Conservation (phyloP, 768 basidiomycete genomes). For the Trametes cinnabarina region DNA sequence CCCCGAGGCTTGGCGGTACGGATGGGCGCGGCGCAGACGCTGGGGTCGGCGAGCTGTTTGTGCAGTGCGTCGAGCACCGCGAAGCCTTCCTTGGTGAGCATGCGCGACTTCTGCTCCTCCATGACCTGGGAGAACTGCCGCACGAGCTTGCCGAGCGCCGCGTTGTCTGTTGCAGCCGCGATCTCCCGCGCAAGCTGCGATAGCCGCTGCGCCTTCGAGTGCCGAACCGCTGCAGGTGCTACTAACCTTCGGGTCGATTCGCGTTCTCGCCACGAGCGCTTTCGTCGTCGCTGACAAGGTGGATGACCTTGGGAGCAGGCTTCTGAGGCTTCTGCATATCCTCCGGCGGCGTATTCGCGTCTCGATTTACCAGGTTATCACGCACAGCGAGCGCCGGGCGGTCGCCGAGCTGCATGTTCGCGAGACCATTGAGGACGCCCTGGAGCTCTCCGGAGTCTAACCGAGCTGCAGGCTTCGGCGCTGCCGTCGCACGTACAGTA, state of each 20-base stretch:
- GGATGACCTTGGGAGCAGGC: slow-evolving; percentile 12
- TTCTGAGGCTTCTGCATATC: slow-evolving; percentile 4
- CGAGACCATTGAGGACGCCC: slow-evolving; percentile 56
- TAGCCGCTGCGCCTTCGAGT: slow-evolving; percentile 56
- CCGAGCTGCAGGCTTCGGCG: slow-evolving; percentile 4
- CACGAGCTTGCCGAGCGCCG: slow-evolving; percentile 51
- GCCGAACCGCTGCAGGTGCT: slow-evolving; percentile 30
- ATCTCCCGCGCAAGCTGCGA: slow-evolving; percentile 44
- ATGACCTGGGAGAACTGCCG: slow-evolving; percentile 61
- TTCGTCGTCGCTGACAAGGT: slow-evolving; percentile 34
- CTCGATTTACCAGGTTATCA: slow-evolving; percentile 40
- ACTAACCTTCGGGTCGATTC: slow-evolving; percentile 22
- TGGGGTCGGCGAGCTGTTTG: slow-evolving; percentile 70
- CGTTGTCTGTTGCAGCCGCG: slow-evolving; percentile 51
- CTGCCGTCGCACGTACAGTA: slow-evolving; percentile 14
- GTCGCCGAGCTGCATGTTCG: slow-evolving; percentile 55
- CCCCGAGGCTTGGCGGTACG: slow-evolving; percentile 38
- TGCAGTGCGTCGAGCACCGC: slow-evolving; percentile 65
- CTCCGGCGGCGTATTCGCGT: slow-evolving; percentile 31
- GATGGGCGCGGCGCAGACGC: slow-evolving; percentile 54
- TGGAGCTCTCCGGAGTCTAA: slow-evolving; percentile 42
- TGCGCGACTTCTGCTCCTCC: slow-evolving; percentile 62
- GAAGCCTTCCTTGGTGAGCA: slow-evolving; percentile 69
- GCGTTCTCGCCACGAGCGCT: slow-evolving; percentile 32
- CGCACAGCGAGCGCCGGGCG: slow-evolving; percentile 49